Conservation (phyloP, 2,329 filamentous ascomycete species). For the Mollisia scopiformis region DNA sequence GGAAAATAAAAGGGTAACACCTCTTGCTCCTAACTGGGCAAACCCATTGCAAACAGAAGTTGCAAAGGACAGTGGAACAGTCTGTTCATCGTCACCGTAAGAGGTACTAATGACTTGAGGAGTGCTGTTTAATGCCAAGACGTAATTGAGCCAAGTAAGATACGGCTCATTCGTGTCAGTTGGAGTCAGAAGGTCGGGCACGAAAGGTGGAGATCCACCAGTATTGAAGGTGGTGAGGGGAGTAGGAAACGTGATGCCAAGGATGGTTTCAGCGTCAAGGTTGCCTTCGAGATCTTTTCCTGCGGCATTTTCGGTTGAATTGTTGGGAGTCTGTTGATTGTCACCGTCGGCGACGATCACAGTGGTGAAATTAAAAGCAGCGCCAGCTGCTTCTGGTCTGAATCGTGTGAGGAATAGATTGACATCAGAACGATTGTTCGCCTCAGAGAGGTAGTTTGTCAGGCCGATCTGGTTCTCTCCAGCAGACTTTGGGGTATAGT, state of each 20-base stretch:
- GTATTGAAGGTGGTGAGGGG: constrained; percentile 58
- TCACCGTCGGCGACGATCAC: constrained; percentile 19
- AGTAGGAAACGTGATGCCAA: constrained; percentile 56
- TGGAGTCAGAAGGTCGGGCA: constrained; percentile 42
- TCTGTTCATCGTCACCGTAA: constrained; percentile 62
- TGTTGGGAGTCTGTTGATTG: constrained; percentile 21
- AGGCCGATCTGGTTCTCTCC: constrained; percentile 28
- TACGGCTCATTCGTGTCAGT: constrained; percentile 56
- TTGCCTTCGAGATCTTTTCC: constrained; percentile 50
- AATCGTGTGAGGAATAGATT: constrained; percentile 27
- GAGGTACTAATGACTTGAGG: constrained; percentile 61
- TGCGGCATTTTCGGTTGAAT: constrained; percentile 22
- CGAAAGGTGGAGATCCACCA: constrained; percentile 55
- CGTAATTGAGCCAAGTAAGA: constrained; percentile 54
- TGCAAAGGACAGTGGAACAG: constrained; percentile 55
- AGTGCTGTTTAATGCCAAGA: constrained; percentile 50
- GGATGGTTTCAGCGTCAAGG: constrained; percentile 58
- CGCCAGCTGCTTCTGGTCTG: constrained; percentile 22
- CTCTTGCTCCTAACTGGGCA: constrained; percentile 55
- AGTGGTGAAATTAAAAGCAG: constrained; percentile 20
- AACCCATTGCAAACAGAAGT: constrained; percentile 56
- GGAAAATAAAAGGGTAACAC: constrained; percentile 54
- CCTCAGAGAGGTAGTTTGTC: constrained; percentile 29
- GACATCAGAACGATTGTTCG: constrained; percentile 29
- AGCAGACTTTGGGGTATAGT: constrained; percentile 23